Evolutionary conservation across 2,329 filamentous ascomycete genomes (phyloP), one percentile per base, ranked within the genome.

Genomic region (Alternaria postmessia): DNA sequence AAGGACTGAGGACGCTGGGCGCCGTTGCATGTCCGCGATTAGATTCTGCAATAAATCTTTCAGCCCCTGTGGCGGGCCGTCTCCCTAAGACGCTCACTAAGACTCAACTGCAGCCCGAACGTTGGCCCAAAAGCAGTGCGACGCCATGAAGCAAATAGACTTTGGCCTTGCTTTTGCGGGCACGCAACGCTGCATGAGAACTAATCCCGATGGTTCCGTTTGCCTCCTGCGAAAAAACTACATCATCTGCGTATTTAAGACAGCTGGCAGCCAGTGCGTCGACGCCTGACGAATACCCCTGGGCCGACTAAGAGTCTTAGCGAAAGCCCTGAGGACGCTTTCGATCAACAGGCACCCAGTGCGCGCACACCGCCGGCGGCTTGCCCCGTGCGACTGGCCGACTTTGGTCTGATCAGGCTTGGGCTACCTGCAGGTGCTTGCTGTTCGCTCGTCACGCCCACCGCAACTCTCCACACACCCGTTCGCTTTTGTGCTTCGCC

Each of bases 1-100:
- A 80, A 78, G 68, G 74, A 81, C 62, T 82, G 67, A 75, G 52
- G 61, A 57, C 41, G 42, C 53, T 60, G 64, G 62, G 65, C 66
- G 54, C 51, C 58, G 65, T 61, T 59, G 63, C 47, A 62, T 49
- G 28, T 55, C 57, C 64, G 59, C 46, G 61, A 47, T 53, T 66
- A 64, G 65, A 61, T 54, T 63, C 55, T 61, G 63, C 57, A 68
- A 71, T 69, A 65, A 62, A 57, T 57, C 54, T 64, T 58, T n/a
- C 55, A 54, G 55, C 47, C 59, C 61, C 39, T 65, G 64, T 66
- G 66, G 64, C 69, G 65, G 69, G 62, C 67, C 67, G 66, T 62
- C 54, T 62, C 55, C 6, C 38, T 11, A 41, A 20, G 38, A 22
- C 38, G 1, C 18, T 52, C 51, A 58, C 47, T 49, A 56, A 18